Base-by-base conservation (phyloP, 2,329 filamentous ascomycete species). In the Phyllosticta citriasiana region DNA sequence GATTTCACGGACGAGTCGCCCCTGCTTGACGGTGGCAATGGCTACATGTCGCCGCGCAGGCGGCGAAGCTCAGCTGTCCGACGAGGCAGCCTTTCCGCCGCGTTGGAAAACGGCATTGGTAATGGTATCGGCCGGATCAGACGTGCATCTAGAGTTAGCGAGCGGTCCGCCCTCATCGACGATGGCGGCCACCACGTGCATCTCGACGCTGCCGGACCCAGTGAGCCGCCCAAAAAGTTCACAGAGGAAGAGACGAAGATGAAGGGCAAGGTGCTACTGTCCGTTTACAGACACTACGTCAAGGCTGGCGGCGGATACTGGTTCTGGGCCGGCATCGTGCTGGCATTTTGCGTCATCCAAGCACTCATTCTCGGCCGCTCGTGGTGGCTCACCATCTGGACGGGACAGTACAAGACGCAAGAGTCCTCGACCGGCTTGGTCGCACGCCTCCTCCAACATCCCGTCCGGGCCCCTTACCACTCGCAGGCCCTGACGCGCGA, bases 221-320 rank as follows among this genome's bases (percentile, higher is more conserved):
- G 50, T 30, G 50, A 71, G 71, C 53, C 74, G 5, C 80, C 84
- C 0, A 85, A 84, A 65, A 88, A 90, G 71, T 93, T 92, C 65
- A 83, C 89, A 26, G 85, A 91, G 68, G 88, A 91, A 2, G 89
- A 94, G 71, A 77, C 76, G n/a, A 82, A 85, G 61, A 87, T 90
- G 69, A 81, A 82, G 59, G 89, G 89, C 1, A 81, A 85, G 4
- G 84, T 93, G 33, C 86, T 86, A 66, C 78, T 78, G 24, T 78
- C 78, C 6, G 80, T 92, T n/a, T 93, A 92, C 64, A 68, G 77
- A 12, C 79, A 80, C 0, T 94, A 92, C 67, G 72, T 92, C 14
- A 78, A 78, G 9, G 83, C 85, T 25, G 88, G 83, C 64, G 88
- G 88, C 16, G 85, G 86, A 9, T 77, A 78, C 65, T 69, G 76